phyloP scores from a whole-genome alignment of 1,284 basidiomycete species.

The Apiotrichum laibachii region DNA sequence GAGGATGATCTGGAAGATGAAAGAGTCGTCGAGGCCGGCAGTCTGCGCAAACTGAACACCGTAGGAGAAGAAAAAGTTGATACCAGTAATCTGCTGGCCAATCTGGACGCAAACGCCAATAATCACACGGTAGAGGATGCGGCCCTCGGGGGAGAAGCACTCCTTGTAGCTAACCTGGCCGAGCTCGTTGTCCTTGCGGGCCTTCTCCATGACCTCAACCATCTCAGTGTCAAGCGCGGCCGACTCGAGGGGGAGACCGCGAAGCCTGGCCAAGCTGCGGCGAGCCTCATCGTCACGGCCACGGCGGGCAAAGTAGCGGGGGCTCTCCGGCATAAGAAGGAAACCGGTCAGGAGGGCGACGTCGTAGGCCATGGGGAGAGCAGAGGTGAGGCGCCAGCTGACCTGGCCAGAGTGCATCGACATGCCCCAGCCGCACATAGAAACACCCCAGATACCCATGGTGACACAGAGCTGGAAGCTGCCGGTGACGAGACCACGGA shows the following conservation, averaged over 20 bases:
- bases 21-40: conserved; percentile 47
- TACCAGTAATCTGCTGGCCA: conserved; percentile 52
- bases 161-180: conserved; percentile 46
- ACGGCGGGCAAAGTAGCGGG: conserved; percentile 51
- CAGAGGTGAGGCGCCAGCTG: conserved; percentile 24
- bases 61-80: conserved; percentile 49
- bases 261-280: conserved; percentile 49
- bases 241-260: conserved; percentile 46
- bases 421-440: conserved; percentile 52
- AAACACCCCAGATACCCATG: conserved; percentile 51
- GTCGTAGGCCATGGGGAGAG: conserved; percentile 45
- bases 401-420: conserved; percentile 30
- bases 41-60: conserved; percentile 49
- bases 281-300: conserved; percentile 48
- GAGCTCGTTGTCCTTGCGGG: conserved; percentile 42
- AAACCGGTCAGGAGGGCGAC: conserved; percentile 50
- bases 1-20: conserved; percentile 53
- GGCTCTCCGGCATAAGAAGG: conserved; percentile 51
- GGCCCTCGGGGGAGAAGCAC: conserved; percentile 51
- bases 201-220: conserved; percentile 43
- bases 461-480: conserved; percentile 54
- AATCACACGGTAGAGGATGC: conserved; percentile 46
- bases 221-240: conserved; percentile 47
- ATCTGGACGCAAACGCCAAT: conserved; percentile 38
- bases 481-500: conserved; percentile 42